Evolutionary conservation across 768 basidiomycete genomes (phyloP), one percentile per base, ranked within the genome.

Genomic region (Terana coerulea): DNA sequence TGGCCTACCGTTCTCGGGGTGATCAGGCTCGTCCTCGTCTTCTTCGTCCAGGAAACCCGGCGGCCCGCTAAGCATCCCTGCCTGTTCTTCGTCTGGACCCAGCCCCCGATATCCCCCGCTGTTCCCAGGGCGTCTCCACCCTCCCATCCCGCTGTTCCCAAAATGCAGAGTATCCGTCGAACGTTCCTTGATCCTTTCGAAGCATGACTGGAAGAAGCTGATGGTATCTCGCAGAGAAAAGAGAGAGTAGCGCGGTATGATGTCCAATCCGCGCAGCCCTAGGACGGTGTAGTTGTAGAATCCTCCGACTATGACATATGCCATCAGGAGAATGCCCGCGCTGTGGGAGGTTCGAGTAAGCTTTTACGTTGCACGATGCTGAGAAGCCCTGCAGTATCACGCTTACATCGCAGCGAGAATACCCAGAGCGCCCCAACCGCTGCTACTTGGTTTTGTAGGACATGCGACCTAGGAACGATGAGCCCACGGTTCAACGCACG

Each of bases 211-310:
- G 41, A 63, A 34, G 50, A 59, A 61, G 41, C 57, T 53, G 35
- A 66, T 37, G 12, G 57, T 60, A 51, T 62, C 66, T 37, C 52
- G 53, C 26, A 68, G 58, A n/a, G 64, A 61, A 39, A 65, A 63
- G 33, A 69, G 26, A 15, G 74, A 72, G 59, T 85, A 81, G 52
- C 78, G 79, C 11, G 90, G 90, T 30, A 92, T 72, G 61, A 86
- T 84, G 57, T 90, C 85, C 48, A 80, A 72, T 1, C 91, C 90
- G 15, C 79, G 77, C 24, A 83, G 79, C 51, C 78, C 75, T 9
- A 93, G 83, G 44, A 86, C 83, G 62, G 78, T 87, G 53, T 84
- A 83, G 64, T 90, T 91, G 71, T 93, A 92, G 10, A 90, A 63
- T 11, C 81, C 83, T 31, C 86, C 84, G 34, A 81, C 71, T 56